These are phyloP conservation scores for Cryptococcus wingfieldii DNA, from an alignment of 1,284 basidiomycete genomes.

Conservation along the genomic window DNA sequence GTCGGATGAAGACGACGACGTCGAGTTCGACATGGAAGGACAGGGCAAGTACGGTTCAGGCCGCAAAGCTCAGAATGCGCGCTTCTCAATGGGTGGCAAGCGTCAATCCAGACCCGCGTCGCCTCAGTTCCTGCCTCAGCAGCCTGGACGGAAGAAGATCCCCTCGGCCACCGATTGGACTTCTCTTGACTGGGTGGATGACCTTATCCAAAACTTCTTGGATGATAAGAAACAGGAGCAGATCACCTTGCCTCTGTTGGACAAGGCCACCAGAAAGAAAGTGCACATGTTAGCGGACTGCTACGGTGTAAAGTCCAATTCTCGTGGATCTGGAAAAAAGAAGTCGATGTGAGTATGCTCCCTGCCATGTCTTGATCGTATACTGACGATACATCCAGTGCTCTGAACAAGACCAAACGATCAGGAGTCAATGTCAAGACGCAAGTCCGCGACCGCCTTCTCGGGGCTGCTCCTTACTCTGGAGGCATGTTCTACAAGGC, in stretches of 20 bases:
- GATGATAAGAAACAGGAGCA: conserved; percentile 54
- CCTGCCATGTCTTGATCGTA: not conserved
- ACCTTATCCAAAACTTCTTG: conserved; percentile 67
- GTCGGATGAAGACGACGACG: conserved; percentile 26
- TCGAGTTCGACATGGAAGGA: not conserved
- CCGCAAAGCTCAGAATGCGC: not conserved
- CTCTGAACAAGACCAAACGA: conserved; percentile 62
- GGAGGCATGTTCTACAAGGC: conserved; percentile 46
- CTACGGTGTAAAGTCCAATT: conserved; percentile 71
- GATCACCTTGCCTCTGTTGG: conserved; percentile 70
- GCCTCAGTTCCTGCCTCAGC: no score
- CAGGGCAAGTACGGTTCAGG: not conserved
- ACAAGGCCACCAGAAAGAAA: conserved; percentile 62
- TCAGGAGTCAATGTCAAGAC: conserved; percentile 59
- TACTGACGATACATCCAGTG: conserved; percentile 49
- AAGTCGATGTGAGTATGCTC: conserved; percentile 51
- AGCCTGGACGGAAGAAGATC: not conserved
- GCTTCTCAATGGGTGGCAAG: not conserved
- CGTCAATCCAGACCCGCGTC: conserved; percentile 3
- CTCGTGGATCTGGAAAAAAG: conserved; percentile 61
- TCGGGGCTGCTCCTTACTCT: conserved; percentile 37
- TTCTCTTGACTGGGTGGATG: conserved; percentile 52
- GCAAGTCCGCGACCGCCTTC: conserved; percentile 57
- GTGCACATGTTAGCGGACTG: conserved; percentile 72
- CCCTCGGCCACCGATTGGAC: conserved; percentile 2